Conservation (phyloP, 305 asterid species). For the Solanum hybrid region DNA sequence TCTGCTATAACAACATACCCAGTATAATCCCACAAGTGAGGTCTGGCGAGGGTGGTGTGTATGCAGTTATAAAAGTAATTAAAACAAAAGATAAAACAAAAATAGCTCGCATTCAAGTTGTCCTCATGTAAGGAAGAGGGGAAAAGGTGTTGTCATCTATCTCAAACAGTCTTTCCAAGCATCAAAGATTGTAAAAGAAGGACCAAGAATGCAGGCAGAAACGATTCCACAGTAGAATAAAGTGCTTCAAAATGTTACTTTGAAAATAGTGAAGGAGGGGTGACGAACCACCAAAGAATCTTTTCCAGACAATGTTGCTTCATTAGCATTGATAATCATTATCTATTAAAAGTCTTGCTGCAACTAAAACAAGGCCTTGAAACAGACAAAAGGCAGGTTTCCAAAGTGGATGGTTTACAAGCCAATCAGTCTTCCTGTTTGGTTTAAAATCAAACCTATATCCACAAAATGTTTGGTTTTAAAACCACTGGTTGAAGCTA, state of each 20-base stretch:
- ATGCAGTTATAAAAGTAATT: not conserved
- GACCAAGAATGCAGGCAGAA: not conserved
- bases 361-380: not conserved
- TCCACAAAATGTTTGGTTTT: not conserved
- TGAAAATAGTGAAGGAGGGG: not conserved
- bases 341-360: not conserved
- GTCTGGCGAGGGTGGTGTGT: not conserved
- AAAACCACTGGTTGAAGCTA: not conserved
- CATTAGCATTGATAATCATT: not conserved
- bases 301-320: not conserved
- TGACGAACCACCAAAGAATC: not conserved
- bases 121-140: not conserved
- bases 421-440: not conserved
- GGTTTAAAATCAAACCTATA: not conserved
- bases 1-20: not conserved
- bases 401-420: not conserved
- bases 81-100: not conserved
- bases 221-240: not conserved
- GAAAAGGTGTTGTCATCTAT: not conserved
- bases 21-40: not conserved
- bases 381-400: not conserved
- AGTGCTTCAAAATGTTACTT: not conserved
- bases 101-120: not conserved
- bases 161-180: not conserved
- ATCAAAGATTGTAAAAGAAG: not conserved